Evolutionary conservation across 768 basidiomycete species (phyloP).

Genomic region (Fomitopsis serialis): DNA sequence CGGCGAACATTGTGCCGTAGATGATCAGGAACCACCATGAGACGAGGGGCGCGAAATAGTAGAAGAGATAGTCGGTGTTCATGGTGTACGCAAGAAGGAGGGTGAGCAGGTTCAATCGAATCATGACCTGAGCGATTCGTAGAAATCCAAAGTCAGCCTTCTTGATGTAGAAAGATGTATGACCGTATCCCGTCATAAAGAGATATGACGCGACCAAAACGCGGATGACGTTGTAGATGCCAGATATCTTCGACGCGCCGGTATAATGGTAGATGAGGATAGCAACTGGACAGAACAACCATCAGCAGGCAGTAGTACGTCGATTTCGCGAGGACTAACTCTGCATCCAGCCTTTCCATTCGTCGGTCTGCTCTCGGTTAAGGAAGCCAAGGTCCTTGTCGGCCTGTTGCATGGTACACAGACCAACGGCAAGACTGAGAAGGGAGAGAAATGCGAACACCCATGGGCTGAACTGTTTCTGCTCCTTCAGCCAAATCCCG

Average conservation of each 20-base stretch:
- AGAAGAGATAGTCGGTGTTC: conserved; percentile 88
- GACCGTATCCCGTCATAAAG: conserved; percentile 93
- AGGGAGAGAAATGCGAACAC: conserved; percentile 59
- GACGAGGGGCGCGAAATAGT: conserved; percentile 88
- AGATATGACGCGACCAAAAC: conserved; percentile 85
- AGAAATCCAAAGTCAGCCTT: conserved; percentile 83
- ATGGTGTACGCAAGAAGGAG: conserved; percentile 81
- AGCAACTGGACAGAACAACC: conserved; percentile 44
- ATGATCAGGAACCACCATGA: conserved; percentile 89
- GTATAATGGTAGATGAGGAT: conserved; percentile 93
- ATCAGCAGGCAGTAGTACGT: not conserved
- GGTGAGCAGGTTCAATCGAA: conserved; percentile 81
- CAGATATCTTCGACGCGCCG: conserved; percentile 84
- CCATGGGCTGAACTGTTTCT: conserved; percentile 75
- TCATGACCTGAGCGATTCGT: conserved; percentile 74
- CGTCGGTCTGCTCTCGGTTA: conserved; percentile 90
- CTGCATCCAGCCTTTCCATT: conserved; percentile 99
- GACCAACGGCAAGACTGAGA: conserved; percentile 48
- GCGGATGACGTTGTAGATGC: conserved; percentile 91
- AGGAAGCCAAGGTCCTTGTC: conserved; percentile 87
- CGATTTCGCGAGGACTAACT: conserved; percentile 38
- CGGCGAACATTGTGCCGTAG: conserved; percentile 72
- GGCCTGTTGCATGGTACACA: conserved; percentile 58
- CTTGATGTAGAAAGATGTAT: conserved; percentile 83
- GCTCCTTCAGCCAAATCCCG: conserved; percentile 82